phyloP scores from a whole-genome alignment of 768 basidiomycete genomes.

The Termitomyces sp. region DNA sequence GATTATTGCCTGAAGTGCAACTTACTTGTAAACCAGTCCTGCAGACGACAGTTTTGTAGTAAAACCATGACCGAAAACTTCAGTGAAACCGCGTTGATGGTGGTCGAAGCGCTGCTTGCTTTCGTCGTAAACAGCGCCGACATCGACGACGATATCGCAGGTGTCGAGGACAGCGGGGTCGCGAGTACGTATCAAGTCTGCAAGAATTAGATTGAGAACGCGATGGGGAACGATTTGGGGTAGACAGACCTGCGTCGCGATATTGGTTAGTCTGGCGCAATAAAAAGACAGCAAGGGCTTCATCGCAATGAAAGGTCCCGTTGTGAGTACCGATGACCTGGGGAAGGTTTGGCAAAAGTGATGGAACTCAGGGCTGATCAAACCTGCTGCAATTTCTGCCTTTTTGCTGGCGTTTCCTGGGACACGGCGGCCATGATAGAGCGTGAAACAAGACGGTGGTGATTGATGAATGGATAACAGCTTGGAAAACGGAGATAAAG shows the following conservation, averaged over 20 bases:
- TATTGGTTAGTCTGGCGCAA: constrained; percentile 74
- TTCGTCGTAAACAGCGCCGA: constrained; percentile 89
- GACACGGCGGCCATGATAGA: constrained; percentile 14
- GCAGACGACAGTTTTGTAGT: constrained; percentile 88
- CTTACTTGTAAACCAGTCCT: constrained; percentile 91
- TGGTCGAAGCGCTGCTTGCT: constrained; percentile 83
- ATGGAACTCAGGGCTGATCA: background rate
- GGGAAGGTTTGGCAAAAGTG: background rate
- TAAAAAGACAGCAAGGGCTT: constrained; percentile 90
- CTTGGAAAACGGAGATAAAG: background rate
- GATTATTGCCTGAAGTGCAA: background rate
- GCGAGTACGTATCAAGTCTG: constrained; percentile 67
- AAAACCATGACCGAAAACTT: constrained; percentile 86
- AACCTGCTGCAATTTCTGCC: constrained; percentile 36
- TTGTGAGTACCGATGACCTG: constrained; percentile 92
- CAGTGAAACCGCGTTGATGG: constrained; percentile 89
- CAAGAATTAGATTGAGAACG: background rate
- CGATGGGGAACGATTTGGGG: background rate
- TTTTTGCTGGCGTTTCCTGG: constrained; percentile 25
- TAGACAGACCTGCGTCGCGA: constrained; percentile 58
- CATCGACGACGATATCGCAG: constrained; percentile 95
- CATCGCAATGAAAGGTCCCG: constrained; percentile 96
- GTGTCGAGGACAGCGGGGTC: constrained; percentile 66
- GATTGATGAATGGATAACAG: background rate
- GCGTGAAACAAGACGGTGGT: background rate